These are phyloP conservation scores for Neurospora tetrasperma DNA, from an alignment of 495 filamentous ascomycete species.

Conservation along the genomic window DNA sequence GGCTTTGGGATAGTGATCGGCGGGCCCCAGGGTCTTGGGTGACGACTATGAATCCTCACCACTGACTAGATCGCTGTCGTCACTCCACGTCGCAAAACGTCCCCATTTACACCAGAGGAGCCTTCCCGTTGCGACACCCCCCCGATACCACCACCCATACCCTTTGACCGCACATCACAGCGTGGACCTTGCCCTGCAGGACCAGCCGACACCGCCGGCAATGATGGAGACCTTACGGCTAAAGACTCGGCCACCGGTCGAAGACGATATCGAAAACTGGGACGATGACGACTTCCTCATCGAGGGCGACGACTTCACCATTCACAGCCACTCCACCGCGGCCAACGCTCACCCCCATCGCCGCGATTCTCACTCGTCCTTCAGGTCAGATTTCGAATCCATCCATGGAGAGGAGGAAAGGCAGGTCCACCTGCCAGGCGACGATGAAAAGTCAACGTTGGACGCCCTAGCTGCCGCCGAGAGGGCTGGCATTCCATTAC, in stretches of 20 bases:
- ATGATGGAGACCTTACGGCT: constrained; percentile 57
- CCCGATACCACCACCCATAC: neutral
- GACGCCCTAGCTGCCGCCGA: constrained; percentile 81
- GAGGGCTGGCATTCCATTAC: constrained; percentile 85
- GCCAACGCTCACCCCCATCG: constrained; percentile 44
- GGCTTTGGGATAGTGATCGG: constrained; percentile 2
- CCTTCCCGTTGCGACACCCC: constrained; percentile 4
- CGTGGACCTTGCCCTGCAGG: neutral
- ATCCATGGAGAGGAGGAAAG: constrained; percentile 71
- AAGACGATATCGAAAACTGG: constrained; percentile 71
- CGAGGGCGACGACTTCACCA: constrained; percentile 57
- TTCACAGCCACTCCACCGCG: constrained; percentile 53
- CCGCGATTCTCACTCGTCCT: constrained; percentile 68
- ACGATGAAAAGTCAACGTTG: constrained; percentile 67
- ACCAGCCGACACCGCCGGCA: constrained; percentile 4
- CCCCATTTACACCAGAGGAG: neutral
- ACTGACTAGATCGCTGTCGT: constrained; percentile 19
- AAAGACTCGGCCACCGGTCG: constrained; percentile 42
- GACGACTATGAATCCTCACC: constrained; percentile 29
- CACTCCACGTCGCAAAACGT: constrained; percentile 12
- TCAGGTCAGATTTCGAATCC: constrained; percentile 71
- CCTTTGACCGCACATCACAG: neutral
- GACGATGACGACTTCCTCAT: constrained; percentile 78
- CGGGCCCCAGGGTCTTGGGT: constrained; percentile 13
- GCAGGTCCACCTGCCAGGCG: constrained; percentile 66